Percentiles rank a stretch among this genome's conserved stretches.
These are phyloP conservation scores for Acer negundo DNA, from an alignment of 345 rosid species.

Conservation along the genomic window DNA sequence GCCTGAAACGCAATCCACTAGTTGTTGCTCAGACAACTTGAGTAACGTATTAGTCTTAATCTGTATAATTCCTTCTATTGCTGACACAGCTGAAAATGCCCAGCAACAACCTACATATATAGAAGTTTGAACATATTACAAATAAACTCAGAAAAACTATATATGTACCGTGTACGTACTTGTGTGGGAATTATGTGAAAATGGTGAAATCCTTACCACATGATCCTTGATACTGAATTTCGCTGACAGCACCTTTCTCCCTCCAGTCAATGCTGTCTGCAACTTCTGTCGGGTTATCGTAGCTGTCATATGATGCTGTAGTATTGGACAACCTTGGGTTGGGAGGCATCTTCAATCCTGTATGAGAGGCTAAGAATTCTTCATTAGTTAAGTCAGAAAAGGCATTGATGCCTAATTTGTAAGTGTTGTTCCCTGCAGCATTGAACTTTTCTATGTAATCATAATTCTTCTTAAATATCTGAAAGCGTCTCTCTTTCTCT, in stretches of 20 bases:
- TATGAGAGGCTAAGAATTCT: conserved; percentile 26
- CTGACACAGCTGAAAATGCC: conserved; percentile 61
- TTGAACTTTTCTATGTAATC: conserved; percentile 11
- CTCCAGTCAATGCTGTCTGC: conserved; percentile 39
- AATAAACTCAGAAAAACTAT: neutral
- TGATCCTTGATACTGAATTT: conserved; percentile 36
- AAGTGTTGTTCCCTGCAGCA: conserved; percentile 26
- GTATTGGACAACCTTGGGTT: neutral
- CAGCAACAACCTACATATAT: conserved; percentile 46
- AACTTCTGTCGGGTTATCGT: conserved; percentile 14
- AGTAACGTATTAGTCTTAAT: conserved; percentile 37
- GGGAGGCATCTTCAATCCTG: conserved; percentile 17
- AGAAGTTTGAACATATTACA: no score
- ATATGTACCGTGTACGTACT: no score
- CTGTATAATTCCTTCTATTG: conserved; percentile 40
- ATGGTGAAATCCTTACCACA: conserved; percentile 34
- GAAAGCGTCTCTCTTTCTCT: conserved; percentile 23
- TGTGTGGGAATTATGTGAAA: no score
- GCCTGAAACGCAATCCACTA: conserved; percentile 50
- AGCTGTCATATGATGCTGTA: conserved; percentile 17
- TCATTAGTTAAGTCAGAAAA: conserved; percentile 41
- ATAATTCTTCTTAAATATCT: neutral
- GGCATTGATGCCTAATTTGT: conserved; percentile 35
- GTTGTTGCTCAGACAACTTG: conserved; percentile 60
- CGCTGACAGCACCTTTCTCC: conserved; percentile 1